phyloP scores from a whole-genome alignment of 108 stramenopile species.

The Nannochloropsis gaditana region DNA sequence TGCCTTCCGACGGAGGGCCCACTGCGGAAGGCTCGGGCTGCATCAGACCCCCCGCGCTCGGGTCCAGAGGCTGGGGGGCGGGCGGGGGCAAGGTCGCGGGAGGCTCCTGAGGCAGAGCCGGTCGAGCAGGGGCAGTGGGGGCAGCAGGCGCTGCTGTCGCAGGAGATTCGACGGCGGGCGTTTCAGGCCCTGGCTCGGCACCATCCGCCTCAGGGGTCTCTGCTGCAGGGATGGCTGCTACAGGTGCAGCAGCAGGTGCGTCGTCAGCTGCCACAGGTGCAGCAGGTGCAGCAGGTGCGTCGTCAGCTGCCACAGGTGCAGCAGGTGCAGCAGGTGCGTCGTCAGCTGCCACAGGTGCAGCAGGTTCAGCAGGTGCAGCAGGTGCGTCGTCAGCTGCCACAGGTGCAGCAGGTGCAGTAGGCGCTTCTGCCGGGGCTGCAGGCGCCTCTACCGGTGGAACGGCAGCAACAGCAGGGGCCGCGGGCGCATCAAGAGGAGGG shows the following conservation, averaged over 20 bases:
- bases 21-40: neutral
- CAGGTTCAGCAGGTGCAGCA: neutral
- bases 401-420: neutral
- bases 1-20: neutral
- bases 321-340: neutral
- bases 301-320: neutral
- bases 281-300: neutral
- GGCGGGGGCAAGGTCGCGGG: neutral
- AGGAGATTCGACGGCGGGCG: neutral
- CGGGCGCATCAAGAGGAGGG: too few species aligned
- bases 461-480: neutral
- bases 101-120: neutral
- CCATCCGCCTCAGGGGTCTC: neutral
- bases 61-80: neutral
- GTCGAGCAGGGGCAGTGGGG: neutral
- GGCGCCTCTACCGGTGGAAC: neutral
- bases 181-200: neutral
- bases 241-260: neutral
- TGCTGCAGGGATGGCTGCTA: neutral
- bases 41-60: too few species aligned
- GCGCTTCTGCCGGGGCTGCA: neutral
- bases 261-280: neutral
- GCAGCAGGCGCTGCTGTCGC: neutral
- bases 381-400: neutral
- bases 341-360: neutral